Evolutionary conservation across 306 rosid genomes (phyloP).

Genomic region (Medicago lupulina): DNA sequence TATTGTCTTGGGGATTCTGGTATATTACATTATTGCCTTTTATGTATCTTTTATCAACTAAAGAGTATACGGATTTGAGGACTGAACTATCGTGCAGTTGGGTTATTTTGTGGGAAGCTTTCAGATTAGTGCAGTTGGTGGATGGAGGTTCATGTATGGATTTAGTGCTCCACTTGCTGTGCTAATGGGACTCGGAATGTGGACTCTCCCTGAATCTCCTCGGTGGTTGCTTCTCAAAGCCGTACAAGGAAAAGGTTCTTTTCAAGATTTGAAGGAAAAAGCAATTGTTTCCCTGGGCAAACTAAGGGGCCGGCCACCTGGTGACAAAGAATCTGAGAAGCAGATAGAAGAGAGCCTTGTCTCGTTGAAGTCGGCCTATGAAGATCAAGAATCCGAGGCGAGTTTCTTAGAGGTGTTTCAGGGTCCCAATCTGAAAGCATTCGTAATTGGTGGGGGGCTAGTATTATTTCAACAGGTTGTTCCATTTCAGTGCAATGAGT

Average conservation of each 20-base stretch:
- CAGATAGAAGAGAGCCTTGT: conserved; percentile 81
- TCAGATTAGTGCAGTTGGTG: conserved; percentile 75
- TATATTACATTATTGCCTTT: conserved; percentile 46
- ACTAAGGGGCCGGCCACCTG: conserved; percentile 81
- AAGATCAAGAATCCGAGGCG: conserved; percentile 77
- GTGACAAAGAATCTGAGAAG: conserved; percentile 76
- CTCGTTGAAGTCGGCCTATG: conserved; percentile 74
- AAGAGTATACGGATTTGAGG: conserved; percentile 35
- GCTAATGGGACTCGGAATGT: conserved; percentile 88
- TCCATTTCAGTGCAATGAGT: conserved; percentile 35
- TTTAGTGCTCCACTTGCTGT: conserved; percentile 84
- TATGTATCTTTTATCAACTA: conserved; percentile 29
- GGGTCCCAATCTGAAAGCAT: conserved; percentile 94
- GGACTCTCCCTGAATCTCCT: conserved; percentile 84
- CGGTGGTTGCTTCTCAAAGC: conserved; percentile 98
- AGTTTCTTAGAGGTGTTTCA: conserved; percentile 91
- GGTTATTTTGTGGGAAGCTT: conserved; percentile 96
- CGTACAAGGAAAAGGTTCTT: conserved; percentile 83
- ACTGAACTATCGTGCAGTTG: conserved; percentile 57
- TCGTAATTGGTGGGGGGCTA: conserved; percentile 83
- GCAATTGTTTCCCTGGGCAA: conserved; percentile 73
- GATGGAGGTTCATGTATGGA: conserved; percentile 97
- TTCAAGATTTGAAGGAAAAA: conserved; percentile 75
- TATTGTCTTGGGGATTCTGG: conserved; percentile 97
- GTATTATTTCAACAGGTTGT: conserved; percentile 95